These are phyloP conservation scores for Populus euphratica DNA, from an alignment of 345 rosid genomes.

Conservation along the genomic window DNA sequence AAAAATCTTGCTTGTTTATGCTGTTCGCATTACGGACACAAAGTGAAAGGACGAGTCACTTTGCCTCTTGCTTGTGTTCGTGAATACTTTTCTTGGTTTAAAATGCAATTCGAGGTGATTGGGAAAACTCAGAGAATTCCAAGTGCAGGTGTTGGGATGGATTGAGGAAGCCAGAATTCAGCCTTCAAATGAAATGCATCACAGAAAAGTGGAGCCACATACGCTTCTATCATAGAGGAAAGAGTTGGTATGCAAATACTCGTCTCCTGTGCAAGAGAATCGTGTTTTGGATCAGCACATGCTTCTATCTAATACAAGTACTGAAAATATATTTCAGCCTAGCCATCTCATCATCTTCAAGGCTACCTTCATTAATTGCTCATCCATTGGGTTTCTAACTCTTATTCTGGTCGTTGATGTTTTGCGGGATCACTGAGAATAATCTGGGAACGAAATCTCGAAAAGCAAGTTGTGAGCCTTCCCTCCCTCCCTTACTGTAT, in stretches of 20 bases:
- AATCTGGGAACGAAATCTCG: slow-evolving; percentile 24
- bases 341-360: background rate
- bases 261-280: slow-evolving; percentile 8
- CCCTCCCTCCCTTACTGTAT: background rate
- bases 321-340: background rate
- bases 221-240: slow-evolving; percentile 47
- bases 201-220: slow-evolving; percentile 61
- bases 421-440: slow-evolving; percentile 31
- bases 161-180: slow-evolving; percentile 67
- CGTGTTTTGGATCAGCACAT: background rate
- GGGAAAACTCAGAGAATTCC: background rate
- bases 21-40: background rate
- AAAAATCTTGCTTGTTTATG: background rate
- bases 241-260: slow-evolving; percentile 52
- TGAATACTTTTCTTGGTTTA: background rate
- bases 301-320: background rate
- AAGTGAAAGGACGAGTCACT: background rate
- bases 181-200: slow-evolving; percentile 70
- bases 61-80: background rate
- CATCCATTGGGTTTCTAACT: background rate
- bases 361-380: background rate
- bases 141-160: slow-evolving; percentile 73
- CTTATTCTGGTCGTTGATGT: background rate
- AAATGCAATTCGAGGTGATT: background rate
- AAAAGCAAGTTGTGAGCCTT: background rate